A percentile compares a stretch with the other conserved stretches of the same genome.
These are phyloP conservation scores for Furcasterigmium furcatum DNA, from an alignment of 2,329 filamentous ascomycete species.

Conservation along the genomic window DNA sequence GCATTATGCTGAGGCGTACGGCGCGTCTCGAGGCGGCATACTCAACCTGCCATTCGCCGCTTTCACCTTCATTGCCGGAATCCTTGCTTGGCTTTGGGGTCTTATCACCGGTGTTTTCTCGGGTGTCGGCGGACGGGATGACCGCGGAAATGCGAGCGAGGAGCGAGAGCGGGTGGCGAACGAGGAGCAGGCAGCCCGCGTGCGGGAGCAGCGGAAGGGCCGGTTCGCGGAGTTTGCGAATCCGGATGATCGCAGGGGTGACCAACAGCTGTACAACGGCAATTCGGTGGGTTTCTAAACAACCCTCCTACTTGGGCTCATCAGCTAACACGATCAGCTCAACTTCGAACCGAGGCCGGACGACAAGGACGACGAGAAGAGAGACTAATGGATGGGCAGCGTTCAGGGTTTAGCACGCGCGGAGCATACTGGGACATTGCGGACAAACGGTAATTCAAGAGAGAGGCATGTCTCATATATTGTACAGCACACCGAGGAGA, in stretches of 20 bases:
- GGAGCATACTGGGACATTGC: background rate
- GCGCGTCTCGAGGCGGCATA: slow-evolving; percentile 13
- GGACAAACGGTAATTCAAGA: background rate
- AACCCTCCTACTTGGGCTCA: background rate
- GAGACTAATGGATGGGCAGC: slow-evolving; percentile 12
- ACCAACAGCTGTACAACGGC: slow-evolving; percentile 83
- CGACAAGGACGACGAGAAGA: slow-evolving; percentile 41
- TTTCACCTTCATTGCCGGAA: slow-evolving; percentile 23
- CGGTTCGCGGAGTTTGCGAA: slow-evolving; percentile 41
- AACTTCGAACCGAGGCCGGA: slow-evolving; percentile 67
- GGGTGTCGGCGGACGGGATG: slow-evolving; percentile 15
- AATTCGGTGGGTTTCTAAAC: slow-evolving; percentile 82
- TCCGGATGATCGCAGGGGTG: slow-evolving; percentile 47
- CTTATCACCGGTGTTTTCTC: slow-evolving; percentile 23
- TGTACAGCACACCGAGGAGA: slow-evolving; percentile 1
- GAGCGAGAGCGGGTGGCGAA: slow-evolving; percentile 1
- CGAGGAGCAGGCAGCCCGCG: slow-evolving; percentile 17
- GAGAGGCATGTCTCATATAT: background rate
- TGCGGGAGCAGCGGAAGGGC: slow-evolving; percentile 15
- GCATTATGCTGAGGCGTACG: slow-evolving; percentile 38
- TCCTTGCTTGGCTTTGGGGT: slow-evolving; percentile 30
- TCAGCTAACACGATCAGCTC: slow-evolving; percentile 46
- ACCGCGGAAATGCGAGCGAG: background rate
- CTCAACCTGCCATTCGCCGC: slow-evolving; percentile 13
- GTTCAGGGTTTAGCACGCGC: background rate